Base-by-base conservation (phyloP, 345 rosid species). In the Toxicodendron radicans region DNA sequence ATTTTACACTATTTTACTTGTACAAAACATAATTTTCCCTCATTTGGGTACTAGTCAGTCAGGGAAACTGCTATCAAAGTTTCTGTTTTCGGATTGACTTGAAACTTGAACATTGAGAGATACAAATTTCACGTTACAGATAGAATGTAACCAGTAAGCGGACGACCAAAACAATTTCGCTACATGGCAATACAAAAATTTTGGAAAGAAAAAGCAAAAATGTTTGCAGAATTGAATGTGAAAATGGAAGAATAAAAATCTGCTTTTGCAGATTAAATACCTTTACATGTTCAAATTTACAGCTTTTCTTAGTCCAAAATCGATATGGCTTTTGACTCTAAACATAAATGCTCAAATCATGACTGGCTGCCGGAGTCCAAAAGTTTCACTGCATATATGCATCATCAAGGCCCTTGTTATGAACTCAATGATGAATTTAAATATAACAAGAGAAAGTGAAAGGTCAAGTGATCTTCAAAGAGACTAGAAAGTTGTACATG, bases 341-440 rank as follows among this genome's bases (percentile, higher is more conserved):
- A 7, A 48, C 18, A 58, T 43, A 61, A 45, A 32, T 30, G 45
- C 20, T 59, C 46, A 32, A 33, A 49, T 12, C n/a, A 27, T 13
- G 35, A 7, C 14, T 3, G 58, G 75, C 61, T 49, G 67, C 5
- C 7, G n/a, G 32, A 60, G 58, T 59, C 43, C 67, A 48, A 18
- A 20, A 13, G 48, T 49, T 51, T 61, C 38, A 4, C 75, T 72
- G 75, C 75, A 61, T 33, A 49, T 9, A 61, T 14, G 46, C 20
- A 72, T 30, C 27, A 60, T 0, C 5, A 20, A 27, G 41, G 20
- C 69, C 57, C 21, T 64, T 33, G 17, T 21, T 32, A 30, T 62
- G 6, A 3, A 60, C 59, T n/a, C 32, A 8, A 3, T n/a, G 32
- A 60, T 16, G 49, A 24, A 61, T 60, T 60, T n/a, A 60, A 46